Evolutionary conservation across 495 filamentous ascomycete species (phyloP), one percentile per base, ranked within the genome.

Genomic region (Rusavskia elegans): DNA sequence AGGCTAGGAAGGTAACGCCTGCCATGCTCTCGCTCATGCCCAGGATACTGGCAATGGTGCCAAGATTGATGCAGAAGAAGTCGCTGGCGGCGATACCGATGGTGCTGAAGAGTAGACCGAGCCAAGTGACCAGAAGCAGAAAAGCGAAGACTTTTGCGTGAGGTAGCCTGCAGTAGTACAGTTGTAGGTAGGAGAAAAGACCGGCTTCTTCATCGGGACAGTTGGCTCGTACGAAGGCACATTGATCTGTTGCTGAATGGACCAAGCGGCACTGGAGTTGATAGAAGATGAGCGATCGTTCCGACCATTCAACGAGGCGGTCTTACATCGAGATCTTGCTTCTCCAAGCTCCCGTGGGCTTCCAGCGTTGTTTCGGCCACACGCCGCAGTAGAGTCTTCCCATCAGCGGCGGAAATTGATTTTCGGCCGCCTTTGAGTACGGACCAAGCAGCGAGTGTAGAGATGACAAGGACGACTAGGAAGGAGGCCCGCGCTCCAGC

Each of bases 71-170:
- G 67, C 90, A 96, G 65, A 99, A 87, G 70, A 97, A 99, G 64
- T 99, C 93, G 60, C 85, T 93, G 21, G 93, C 92, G 6, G 93
- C 93, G 57, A 97, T 95, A n/a, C 93, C 93, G 50, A 99, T 95
- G 2, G 93, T 96, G 56, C 82, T 89, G 62, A 99, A 99, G 6
- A 97, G 79, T 25, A 95, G 69, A n/a, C 78, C 84, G 6, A 95
- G 71, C 93, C 93, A 99, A 40, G 81, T 52, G 27, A 83, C 71
- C 30, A 99, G 67, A 30, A 95, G 71, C 5, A 71, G 63, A 58
- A 97, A 89, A 20, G 87, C 87, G 50, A 95, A 48, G 2, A 82
- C 79, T 59, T 87, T 77, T n/a, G 70, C 80, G 55, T 80, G 65
- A 46, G 72, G 74, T 23, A 93, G 68, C 27, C 70, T 68, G 72